phyloP scores from a whole-genome alignment of 2,329 filamentous ascomycete species.

The Metarhizium guizhouense region DNA sequence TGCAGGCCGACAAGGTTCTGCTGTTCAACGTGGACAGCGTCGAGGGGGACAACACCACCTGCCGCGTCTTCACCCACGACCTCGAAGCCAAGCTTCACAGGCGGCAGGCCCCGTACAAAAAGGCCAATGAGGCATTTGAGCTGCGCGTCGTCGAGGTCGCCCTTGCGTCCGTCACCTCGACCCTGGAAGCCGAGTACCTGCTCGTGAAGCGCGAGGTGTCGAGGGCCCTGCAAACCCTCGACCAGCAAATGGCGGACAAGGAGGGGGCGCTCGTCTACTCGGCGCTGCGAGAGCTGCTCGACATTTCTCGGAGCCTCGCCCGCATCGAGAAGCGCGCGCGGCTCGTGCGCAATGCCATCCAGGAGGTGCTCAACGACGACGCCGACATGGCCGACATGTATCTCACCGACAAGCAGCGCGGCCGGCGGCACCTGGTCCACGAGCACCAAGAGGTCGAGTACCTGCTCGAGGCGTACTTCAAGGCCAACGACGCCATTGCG shows the following conservation, averaged over 20 bases:
- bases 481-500: conserved; percentile 22
- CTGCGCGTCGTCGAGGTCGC: conserved; percentile 25
- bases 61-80: conserved; percentile 16
- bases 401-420: conserved; percentile 20
- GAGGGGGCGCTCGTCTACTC: conserved; percentile 13
- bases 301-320: conserved; percentile 16
- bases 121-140: conserved; percentile 20
- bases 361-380: conserved; percentile 24
- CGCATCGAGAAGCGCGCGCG: conserved; percentile 22
- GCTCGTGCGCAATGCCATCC: conserved; percentile 22
- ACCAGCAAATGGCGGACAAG: background rate
- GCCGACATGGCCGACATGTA: conserved; percentile 27
- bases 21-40: conserved; percentile 16
- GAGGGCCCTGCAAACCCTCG: conserved; percentile 8
- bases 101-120: background rate
- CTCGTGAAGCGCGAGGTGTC: conserved; percentile 10
- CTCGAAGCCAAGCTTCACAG: conserved; percentile 16
- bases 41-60: conserved; percentile 1
- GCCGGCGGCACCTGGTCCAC: conserved; percentile 16
- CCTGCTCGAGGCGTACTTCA: conserved; percentile 26
- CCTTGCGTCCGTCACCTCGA: conserved; percentile 22
- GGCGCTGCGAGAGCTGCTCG: conserved; percentile 18
- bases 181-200: conserved; percentile 22
- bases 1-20: conserved; percentile 21
- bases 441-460: conserved; percentile 29